Evolutionary conservation across 352 stramenopile genomes (phyloP).

Genomic region (Salisapilia sapeloensis): DNA sequence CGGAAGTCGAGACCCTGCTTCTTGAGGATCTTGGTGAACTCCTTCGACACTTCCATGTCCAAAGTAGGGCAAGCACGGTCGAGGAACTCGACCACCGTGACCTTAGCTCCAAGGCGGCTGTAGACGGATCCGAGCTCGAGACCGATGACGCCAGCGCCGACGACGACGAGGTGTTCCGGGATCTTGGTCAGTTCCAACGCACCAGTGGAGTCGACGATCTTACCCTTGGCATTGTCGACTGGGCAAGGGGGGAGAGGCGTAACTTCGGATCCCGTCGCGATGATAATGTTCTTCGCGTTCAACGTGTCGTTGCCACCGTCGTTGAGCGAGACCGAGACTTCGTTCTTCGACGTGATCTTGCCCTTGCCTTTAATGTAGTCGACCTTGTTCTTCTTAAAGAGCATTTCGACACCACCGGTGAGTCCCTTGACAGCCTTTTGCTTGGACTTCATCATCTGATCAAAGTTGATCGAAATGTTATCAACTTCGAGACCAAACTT

Average conservation of each 20-base stretch:
- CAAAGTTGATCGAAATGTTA: constrained; percentile 88
- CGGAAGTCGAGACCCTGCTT: constrained; percentile 98
- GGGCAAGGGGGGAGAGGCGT: constrained; percentile 89
- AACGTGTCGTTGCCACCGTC: constrained; percentile 86
- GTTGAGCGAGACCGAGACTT: constrained; percentile 83
- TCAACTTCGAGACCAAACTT: constrained; percentile 89
- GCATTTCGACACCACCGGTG: constrained; percentile 92
- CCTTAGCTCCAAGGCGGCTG: constrained; percentile 86
- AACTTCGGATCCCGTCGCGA: constrained; percentile 81
- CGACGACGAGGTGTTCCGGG: constrained; percentile 91
- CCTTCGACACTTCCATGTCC: constrained; percentile 91
- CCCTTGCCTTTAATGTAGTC: constrained; percentile 96
- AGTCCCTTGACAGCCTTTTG: constrained; percentile 88
- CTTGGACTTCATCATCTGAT: constrained; percentile 94
- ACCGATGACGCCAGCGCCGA: constrained; percentile 96
- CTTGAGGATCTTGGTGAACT: constrained; percentile 95
- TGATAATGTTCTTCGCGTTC: constrained; percentile 95
- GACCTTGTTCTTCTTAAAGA: constrained; percentile 99
- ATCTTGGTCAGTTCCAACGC: constrained; percentile 88
- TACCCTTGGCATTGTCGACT: constrained; percentile 92
- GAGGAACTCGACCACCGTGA: constrained; percentile 98
- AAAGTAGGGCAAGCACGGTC: constrained; percentile 88
- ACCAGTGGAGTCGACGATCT: constrained; percentile 98
- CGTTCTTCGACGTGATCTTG: constrained; percentile 86
- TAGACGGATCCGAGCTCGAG: constrained; percentile 98